A percentile compares a stretch with the other conserved stretches of the same genome.
Conservation (phyloP, 2,329 filamentous ascomycete species). For the Rhynchosporium secalis region DNA sequence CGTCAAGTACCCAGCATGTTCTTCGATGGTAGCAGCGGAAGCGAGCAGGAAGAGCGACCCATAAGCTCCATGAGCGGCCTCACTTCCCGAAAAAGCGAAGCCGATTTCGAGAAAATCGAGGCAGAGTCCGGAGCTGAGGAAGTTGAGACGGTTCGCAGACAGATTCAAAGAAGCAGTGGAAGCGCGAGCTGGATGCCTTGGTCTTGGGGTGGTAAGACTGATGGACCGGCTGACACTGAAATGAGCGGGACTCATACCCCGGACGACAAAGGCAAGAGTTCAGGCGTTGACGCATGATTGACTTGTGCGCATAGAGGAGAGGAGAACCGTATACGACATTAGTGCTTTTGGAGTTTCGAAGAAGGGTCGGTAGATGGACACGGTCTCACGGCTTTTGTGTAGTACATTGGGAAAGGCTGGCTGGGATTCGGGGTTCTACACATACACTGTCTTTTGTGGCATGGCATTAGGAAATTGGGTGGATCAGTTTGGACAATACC, state of each 20-base stretch:
- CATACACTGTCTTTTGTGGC: conserved; percentile 14
- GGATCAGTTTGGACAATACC: conserved; percentile 11
- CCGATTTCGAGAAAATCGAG: conserved; percentile 87
- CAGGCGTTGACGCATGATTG: conserved; percentile 26
- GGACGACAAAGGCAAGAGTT: conserved; percentile 27
- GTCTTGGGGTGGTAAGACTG: conserved; percentile 44
- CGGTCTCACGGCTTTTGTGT: conserved; percentile 21
- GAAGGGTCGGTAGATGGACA: conserved; percentile 8
- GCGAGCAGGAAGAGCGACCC: conserved; percentile 36
- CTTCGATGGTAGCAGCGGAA: conserved; percentile 37
- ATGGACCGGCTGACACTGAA: conserved; percentile 20
- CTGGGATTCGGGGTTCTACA: conserved; percentile 12
- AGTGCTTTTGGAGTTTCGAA: conserved; percentile 1
- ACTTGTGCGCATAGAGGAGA: not conserved
- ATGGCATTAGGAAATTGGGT: not conserved
- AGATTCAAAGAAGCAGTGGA: conserved; percentile 35
- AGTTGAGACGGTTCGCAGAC: conserved; percentile 40
- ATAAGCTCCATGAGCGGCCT: conserved; percentile 51
- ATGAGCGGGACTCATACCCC: conserved; percentile 18
- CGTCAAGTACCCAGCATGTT: conserved; percentile 31
- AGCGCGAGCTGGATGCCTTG: conserved; percentile 51
- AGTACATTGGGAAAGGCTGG: conserved; percentile 1
- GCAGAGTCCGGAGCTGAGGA: conserved; percentile 66
- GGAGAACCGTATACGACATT: not conserved
- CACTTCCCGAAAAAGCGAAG: conserved; percentile 81